These are phyloP conservation scores for Arachis stenosperma DNA, from an alignment of 306 rosid species.

Conservation along the genomic window DNA sequence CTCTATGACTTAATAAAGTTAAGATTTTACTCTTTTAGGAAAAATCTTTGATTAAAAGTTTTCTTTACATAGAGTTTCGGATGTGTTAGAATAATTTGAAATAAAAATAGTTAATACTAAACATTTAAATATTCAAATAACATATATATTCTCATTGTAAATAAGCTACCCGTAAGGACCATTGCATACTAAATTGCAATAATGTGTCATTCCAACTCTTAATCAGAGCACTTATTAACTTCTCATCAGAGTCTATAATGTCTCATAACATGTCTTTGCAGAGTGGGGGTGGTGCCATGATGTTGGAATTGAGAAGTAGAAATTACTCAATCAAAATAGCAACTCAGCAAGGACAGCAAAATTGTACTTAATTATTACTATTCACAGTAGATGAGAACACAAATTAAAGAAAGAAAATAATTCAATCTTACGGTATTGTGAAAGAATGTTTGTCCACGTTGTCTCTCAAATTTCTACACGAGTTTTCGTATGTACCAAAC, in stretches of 20 bases:
- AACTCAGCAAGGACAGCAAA: background rate
- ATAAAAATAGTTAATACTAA: too few species aligned
- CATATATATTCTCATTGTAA: too few species aligned
- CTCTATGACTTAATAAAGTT: too few species aligned
- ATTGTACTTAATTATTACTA: constrained; percentile 5
- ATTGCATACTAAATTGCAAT: constrained; percentile 18
- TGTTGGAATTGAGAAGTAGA: constrained; percentile 24
- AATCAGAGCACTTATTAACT: constrained; percentile 19
- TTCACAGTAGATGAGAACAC: background rate
- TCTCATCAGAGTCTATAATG: constrained; percentile 7
- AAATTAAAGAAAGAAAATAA: constrained; percentile 16
- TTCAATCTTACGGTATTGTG: constrained; percentile 4
- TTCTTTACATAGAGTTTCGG: too few species aligned
- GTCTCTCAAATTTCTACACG: background rate
- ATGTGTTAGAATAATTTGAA: too few species aligned
- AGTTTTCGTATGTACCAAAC: constrained; percentile 27
- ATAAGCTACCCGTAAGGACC: too few species aligned
- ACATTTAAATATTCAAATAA: too few species aligned
- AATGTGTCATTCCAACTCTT: constrained; percentile 24
- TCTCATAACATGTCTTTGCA: constrained; percentile 6
- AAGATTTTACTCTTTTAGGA: too few species aligned
- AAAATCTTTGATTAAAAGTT: too few species aligned
- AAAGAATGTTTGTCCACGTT: constrained; percentile 12
- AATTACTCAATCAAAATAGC: constrained; percentile 26
- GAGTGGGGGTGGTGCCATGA: constrained; percentile 10